Evolutionary conservation across 805 yeast species (phyloP).

Genomic region (Lipomyces yamanashiensis): DNA sequence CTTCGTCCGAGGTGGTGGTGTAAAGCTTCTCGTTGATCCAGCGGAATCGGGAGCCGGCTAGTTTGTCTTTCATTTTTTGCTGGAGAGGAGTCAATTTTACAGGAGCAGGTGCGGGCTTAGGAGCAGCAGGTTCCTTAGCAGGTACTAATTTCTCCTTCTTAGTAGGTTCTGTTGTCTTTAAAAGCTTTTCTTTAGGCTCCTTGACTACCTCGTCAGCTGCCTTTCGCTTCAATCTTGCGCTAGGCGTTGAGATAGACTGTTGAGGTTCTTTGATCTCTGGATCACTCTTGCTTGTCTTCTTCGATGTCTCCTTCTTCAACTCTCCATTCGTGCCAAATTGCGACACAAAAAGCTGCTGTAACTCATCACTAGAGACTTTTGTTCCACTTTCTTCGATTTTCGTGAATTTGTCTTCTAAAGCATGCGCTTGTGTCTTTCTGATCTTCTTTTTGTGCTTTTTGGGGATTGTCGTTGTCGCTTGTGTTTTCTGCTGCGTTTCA

Average conservation of each 20-base stretch:
- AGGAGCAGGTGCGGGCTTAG: slow-evolving; percentile 11
- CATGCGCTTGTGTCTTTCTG: slow-evolving; percentile 5
- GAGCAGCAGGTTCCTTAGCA: background rate
- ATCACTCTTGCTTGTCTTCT: background rate
- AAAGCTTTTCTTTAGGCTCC: background rate
- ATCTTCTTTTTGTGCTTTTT: slow-evolving; percentile 8
- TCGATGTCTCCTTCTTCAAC: slow-evolving; percentile 19
- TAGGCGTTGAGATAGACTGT: background rate
- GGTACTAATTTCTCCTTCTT: background rate
- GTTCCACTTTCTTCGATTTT: background rate
- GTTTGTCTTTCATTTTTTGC: slow-evolving; percentile 91
- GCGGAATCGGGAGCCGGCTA: slow-evolving; percentile 92
- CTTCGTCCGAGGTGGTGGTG: slow-evolving; percentile 78
- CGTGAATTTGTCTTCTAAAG: slow-evolving; percentile 2
- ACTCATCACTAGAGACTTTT: slow-evolving; percentile 26
- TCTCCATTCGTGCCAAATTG: slow-evolving; percentile 11
- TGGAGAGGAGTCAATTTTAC: slow-evolving; percentile 80
- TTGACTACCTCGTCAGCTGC: background rate
- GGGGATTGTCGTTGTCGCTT: background rate
- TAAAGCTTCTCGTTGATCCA: slow-evolving; percentile 99
- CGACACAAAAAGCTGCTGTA: slow-evolving; percentile 29
- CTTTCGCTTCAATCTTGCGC: background rate
- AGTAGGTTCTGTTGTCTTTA: background rate
- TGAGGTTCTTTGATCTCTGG: background rate
- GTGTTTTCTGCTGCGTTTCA: background rate